phyloP scores from a whole-genome alignment of 306 rosid species.

The Lablab purpureus region DNA sequence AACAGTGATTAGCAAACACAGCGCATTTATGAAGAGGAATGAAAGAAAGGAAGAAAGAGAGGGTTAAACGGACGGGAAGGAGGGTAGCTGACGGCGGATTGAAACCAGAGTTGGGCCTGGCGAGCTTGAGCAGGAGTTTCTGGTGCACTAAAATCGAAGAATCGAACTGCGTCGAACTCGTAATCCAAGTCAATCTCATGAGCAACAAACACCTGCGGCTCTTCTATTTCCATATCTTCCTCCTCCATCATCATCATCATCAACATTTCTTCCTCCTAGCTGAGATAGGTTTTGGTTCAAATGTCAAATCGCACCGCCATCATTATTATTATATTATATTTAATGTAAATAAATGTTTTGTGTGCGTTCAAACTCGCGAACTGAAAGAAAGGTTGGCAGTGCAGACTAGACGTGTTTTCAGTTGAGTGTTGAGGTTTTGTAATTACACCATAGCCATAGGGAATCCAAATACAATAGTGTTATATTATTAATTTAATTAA shows the following conservation, averaged over 20 bases:
- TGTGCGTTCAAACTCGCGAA: slow-evolving; percentile 18
- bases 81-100: slow-evolving; percentile 47
- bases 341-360: not conserved
- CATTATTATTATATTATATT: not conserved
- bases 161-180: slow-evolving; percentile 61
- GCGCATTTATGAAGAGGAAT: not conserved
- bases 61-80: slow-evolving; percentile 52
- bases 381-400: not conserved
- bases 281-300: slow-evolving; percentile 35
- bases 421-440: slow-evolving; percentile 17
- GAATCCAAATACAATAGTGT: not conserved
- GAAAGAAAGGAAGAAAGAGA: not conserved
- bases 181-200: slow-evolving; percentile 55
- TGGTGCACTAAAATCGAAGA: slow-evolving; percentile 53
- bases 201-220: slow-evolving; percentile 35
- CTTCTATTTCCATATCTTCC: slow-evolving; percentile 56
- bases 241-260: slow-evolving; percentile 28
- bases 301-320: not conserved
- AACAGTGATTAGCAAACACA: not conserved
- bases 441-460: not conserved
- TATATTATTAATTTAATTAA: not conserved
- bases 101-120: slow-evolving; percentile 52
- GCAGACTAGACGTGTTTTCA: slow-evolving; percentile 2
- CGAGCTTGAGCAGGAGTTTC: slow-evolving; percentile 46
- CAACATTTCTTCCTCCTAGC: not conserved